Conservation (phyloP, 1,139 yeast genomes). For the Blastobotrys indianensis region DNA sequence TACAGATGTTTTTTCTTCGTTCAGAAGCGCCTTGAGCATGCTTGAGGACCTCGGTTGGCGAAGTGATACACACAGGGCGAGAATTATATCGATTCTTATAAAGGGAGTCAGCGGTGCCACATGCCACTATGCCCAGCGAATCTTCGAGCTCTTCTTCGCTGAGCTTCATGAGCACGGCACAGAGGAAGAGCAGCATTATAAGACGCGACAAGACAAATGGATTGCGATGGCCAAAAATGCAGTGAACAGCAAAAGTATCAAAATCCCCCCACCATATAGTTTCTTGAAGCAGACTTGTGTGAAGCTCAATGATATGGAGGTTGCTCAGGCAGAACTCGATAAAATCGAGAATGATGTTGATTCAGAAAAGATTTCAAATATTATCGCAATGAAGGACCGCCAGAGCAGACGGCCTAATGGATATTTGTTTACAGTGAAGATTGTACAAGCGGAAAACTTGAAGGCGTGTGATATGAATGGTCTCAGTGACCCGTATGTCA, state of each 20-base stretch:
- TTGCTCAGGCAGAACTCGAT: slow-evolving; percentile 52
- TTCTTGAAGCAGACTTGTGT: slow-evolving; percentile 64
- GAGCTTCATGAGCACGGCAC: slow-evolving; percentile 39
- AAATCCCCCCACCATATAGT: slow-evolving; percentile 49
- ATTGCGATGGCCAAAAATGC: slow-evolving; percentile 40
- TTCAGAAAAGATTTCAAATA: slow-evolving; percentile 53
- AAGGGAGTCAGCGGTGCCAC: slow-evolving; percentile 60
- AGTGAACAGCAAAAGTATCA: slow-evolving; percentile 33
- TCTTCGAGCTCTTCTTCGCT: slow-evolving; percentile 43
- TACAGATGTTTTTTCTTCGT: slow-evolving; percentile 58
- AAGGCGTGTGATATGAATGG: slow-evolving; percentile 48
- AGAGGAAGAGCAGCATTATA: slow-evolving; percentile 29
- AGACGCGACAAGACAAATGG: slow-evolving; percentile 35
- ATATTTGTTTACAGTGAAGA: slow-evolving; percentile 60
- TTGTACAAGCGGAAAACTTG: slow-evolving; percentile 67
- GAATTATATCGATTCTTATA: slow-evolving; percentile 51
- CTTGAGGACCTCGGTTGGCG: slow-evolving; percentile 58
- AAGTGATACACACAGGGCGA: slow-evolving; percentile 55
- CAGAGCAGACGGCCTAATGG: slow-evolving; percentile 36
- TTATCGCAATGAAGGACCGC: slow-evolving; percentile 35
- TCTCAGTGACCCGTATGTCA: slow-evolving; percentile 60
- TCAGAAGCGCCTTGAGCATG: slow-evolving; percentile 51
- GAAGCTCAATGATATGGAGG: slow-evolving; percentile 65
- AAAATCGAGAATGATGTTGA: slow-evolving; percentile 57
- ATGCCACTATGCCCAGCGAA: slow-evolving; percentile 45